Evolutionary conservation across 1,284 basidiomycete genomes (phyloP).

Genomic region (Ustilago tritici): DNA sequence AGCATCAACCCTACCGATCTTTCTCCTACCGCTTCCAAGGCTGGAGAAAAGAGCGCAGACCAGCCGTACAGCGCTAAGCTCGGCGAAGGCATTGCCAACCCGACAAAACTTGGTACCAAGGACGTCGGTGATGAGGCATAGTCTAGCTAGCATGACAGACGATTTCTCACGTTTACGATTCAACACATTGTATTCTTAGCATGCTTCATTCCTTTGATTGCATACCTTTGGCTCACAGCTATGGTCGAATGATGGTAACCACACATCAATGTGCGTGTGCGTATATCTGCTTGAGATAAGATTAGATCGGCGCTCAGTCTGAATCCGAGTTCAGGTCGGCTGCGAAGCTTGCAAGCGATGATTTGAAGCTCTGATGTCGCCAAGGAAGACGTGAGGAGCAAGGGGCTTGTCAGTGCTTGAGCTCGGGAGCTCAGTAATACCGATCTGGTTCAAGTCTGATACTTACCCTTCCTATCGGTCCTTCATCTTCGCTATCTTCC

Average conservation of each 20-base stretch:
- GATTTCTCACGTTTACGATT: not conserved
- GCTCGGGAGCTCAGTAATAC: not conserved
- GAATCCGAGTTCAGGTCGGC: conserved; percentile 51
- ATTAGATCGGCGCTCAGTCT: conserved; percentile 14
- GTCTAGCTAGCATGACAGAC: not conserved
- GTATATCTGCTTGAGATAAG: not conserved
- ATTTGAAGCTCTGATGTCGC: conserved; percentile 40
- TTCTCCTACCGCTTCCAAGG: conserved; percentile 23
- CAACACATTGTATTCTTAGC: conserved; percentile 19
- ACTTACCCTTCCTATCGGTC: conserved; percentile 28
- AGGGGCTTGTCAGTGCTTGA: not conserved
- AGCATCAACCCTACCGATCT: conserved; percentile 33
- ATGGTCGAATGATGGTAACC: not conserved
- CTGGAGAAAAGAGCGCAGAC: conserved; percentile 39
- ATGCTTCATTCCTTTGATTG: conserved; percentile 12
- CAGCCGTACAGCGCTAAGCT: conserved; percentile 16
- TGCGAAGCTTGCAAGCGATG: conserved; percentile 47
- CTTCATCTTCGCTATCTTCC: conserved; percentile 36
- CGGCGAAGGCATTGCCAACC: conserved; percentile 19
- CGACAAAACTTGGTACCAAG: conserved; percentile 31
- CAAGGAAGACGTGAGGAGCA: not conserved
- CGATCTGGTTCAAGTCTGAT: not conserved
- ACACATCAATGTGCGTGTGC: not conserved
- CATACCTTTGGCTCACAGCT: not conserved
- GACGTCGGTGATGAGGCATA: conserved; percentile 26